These are phyloP conservation scores for Solanum chacoense DNA, from an alignment of 305 asterid genomes.

Conservation along the genomic window DNA sequence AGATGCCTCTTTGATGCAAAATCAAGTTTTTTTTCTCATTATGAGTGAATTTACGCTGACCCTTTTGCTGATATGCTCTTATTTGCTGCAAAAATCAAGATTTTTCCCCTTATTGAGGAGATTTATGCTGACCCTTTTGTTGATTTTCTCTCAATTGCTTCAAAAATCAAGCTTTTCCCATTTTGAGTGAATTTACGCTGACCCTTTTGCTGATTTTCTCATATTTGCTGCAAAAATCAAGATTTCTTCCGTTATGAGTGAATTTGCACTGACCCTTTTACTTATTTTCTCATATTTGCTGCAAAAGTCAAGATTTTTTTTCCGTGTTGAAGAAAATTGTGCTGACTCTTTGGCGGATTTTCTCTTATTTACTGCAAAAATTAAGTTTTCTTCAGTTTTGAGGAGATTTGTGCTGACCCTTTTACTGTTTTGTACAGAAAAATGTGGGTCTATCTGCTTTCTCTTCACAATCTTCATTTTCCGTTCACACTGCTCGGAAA, in stretches of 20 bases:
- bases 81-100: not conserved
- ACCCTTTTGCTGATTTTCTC: not conserved
- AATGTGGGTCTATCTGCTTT: conserved; percentile 43
- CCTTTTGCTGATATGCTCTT: not conserved
- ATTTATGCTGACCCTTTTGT: not conserved
- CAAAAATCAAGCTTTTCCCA: not conserved
- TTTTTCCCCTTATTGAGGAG: not conserved
- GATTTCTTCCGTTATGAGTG: not conserved
- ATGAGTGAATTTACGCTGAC: not conserved
- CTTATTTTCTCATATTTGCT: not conserved
- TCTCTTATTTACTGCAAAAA: not conserved
- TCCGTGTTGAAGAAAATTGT: not conserved
- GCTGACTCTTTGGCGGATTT: not conserved
- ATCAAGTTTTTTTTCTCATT: not conserved
- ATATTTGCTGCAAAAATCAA: not conserved
- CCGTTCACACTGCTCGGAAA: conserved; percentile 27
- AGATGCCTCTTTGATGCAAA: not conserved
- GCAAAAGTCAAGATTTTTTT: not conserved
- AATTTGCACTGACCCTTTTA: not conserved
- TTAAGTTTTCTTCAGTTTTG: not conserved
- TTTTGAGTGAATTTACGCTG: not conserved
- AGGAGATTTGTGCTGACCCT: not conserved
- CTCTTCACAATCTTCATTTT: conserved; percentile 30
- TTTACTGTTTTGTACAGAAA: conserved; percentile 21
- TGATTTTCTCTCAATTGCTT: not conserved